Percentiles rank a stretch among this genome's conserved stretches.
Evolutionary conservation across 805 yeast genomes (phyloP).

Genomic region (Myxozyma neglecta): DNA sequence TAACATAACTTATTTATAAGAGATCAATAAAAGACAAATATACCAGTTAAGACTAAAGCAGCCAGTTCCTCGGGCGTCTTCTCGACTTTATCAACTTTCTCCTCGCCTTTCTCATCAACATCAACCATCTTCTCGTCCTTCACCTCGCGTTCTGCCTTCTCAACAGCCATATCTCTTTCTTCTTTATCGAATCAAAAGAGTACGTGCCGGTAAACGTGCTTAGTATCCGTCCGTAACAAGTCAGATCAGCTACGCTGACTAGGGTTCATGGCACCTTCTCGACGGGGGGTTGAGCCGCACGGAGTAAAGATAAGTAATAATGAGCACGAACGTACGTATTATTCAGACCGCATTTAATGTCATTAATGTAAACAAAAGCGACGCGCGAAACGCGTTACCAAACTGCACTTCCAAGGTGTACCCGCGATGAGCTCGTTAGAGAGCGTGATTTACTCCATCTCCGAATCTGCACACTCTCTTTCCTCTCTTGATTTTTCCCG

Average conservation of each 20-base stretch:
- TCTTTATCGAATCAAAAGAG: not conserved
- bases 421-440: constrained; percentile 10
- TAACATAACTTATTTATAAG: not conserved
- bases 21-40: not conserved
- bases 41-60: constrained; percentile 24
- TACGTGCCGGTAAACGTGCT: no score
- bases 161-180: not conserved
- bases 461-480: constrained; percentile 32
- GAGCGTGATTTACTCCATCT: constrained; percentile 20
- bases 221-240: no score
- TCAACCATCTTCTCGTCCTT: constrained; percentile 27
- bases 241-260: not conserved
- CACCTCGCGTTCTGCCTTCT: no score
- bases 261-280: no score
- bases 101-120: no score
- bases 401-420: not conserved
- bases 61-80: constrained; percentile 24
- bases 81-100: no score
- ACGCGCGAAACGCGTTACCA: not conserved
- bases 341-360: not conserved
- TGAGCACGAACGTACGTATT: not conserved
- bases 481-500: constrained; percentile 29
- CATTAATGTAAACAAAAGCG: constrained; percentile 4
- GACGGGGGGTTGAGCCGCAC: no score
- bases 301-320: not conserved